A percentile compares a stretch with the other conserved stretches of the same genome.
Evolutionary conservation across 2,329 filamentous ascomycete species (phyloP).

Genomic region (Paraphaeosphaeria sporulosa): DNA sequence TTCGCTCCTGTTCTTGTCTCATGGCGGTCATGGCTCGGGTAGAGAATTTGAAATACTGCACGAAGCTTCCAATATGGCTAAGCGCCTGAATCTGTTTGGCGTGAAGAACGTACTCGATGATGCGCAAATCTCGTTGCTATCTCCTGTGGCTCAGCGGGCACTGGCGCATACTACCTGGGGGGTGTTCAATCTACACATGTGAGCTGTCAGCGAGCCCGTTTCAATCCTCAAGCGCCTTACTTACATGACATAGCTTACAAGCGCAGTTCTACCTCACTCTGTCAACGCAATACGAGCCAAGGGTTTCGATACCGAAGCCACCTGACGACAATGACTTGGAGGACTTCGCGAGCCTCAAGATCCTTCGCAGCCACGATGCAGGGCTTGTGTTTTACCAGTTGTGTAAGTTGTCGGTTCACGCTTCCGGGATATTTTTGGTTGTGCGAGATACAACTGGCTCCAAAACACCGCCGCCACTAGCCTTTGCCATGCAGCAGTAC

Average conservation of each 20-base stretch:
- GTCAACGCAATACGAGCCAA: constrained; percentile 3
- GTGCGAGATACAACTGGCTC: background rate
- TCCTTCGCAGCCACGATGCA: background rate
- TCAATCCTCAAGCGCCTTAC: constrained; percentile 1
- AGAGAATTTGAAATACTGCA: background rate
- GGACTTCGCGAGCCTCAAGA: background rate
- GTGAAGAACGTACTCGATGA: constrained; percentile 2
- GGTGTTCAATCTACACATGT: constrained; percentile 11
- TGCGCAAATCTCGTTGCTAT: constrained; percentile 8
- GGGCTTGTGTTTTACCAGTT: background rate
- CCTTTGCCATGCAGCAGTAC: constrained; percentile 13
- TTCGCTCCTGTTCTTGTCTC: constrained; percentile 9
- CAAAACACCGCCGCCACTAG: constrained; percentile 9
- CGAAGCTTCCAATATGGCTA: constrained; percentile 11
- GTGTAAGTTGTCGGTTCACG: constrained; percentile 10
- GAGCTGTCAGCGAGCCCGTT: constrained; percentile 10
- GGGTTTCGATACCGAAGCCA: background rate
- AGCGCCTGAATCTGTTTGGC: constrained; percentile 10
- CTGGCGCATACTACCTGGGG: constrained; percentile 15
- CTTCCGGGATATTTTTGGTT: constrained; percentile 1
- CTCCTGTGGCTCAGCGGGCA: constrained; percentile 7
- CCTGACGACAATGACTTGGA: background rate
- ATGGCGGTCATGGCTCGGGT: constrained; percentile 1
- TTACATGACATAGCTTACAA: constrained; percentile 8
- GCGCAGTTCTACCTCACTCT: constrained; percentile 9